phyloP scores from a whole-genome alignment of 495 filamentous ascomycete genomes.

The Letharia columbiana region DNA sequence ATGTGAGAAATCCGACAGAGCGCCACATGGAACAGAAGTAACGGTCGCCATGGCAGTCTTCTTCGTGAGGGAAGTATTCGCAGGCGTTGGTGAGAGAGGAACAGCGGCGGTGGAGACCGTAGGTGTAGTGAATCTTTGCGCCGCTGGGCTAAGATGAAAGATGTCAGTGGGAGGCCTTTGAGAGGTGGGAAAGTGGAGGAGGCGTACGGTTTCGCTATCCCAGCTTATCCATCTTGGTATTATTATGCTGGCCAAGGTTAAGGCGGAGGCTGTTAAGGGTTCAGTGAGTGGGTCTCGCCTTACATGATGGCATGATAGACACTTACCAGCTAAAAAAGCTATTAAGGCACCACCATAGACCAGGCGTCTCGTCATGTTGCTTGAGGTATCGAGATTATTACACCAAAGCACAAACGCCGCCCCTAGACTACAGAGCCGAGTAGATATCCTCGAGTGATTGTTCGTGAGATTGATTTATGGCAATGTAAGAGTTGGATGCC shows the following conservation, averaged over 20 bases:
- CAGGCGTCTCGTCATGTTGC: constrained; percentile 39
- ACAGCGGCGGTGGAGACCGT: constrained; percentile 76
- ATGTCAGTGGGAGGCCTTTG: constrained; percentile 1
- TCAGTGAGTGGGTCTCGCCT: not conserved
- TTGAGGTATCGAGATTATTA: constrained; percentile 6
- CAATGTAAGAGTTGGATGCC: not conserved
- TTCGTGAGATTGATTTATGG: not conserved
- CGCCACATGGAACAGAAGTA: constrained; percentile 92
- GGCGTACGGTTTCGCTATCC: constrained; percentile 48
- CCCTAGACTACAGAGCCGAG: not conserved
- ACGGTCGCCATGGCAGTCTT: constrained; percentile 62
- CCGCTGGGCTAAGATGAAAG: constrained; percentile 27
- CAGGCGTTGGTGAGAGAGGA: constrained; percentile 52
- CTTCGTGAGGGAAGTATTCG: constrained; percentile 48
- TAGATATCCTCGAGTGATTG: constrained; percentile 3
- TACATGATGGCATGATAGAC: constrained; percentile 3
- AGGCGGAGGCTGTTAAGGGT: constrained; percentile 53
- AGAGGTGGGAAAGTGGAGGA: not conserved
- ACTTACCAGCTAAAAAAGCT: constrained; percentile 53
- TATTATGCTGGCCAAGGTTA: constrained; percentile 67
- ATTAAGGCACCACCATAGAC: constrained; percentile 52
- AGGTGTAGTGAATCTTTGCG: constrained; percentile 52
- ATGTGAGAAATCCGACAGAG: constrained; percentile 77
- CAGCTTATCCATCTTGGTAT: constrained; percentile 76
- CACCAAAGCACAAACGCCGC: constrained; percentile 5